Percentiles rank a stretch among this genome's conserved stretches.
phyloP scores from a whole-genome alignment of 306 rosid species.

The Glycine latifolia region DNA sequence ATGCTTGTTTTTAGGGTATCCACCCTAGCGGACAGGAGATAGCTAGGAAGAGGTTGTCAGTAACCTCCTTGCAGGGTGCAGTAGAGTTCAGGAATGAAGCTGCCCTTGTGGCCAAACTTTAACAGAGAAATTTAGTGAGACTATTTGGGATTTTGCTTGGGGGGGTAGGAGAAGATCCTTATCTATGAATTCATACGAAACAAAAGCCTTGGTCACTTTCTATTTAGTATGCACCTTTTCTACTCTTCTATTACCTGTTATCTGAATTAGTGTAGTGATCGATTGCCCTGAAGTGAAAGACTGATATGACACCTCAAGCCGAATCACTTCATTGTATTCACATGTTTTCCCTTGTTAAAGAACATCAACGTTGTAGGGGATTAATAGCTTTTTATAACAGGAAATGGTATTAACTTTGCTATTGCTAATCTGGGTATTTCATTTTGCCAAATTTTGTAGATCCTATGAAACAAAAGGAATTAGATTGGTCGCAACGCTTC shows the following conservation, averaged over 20 bases:
- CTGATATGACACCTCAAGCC: background rate
- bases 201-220: conserved; percentile 60
- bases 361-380: background rate
- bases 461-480: conserved; percentile 40
- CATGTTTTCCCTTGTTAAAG: conserved; percentile 25
- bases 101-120: conserved; percentile 64
- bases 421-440: conserved; percentile 5
- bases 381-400: background rate
- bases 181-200: conserved; percentile 67
- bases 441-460: conserved; percentile 47
- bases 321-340: conserved; percentile 12
- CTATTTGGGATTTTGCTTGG: conserved; percentile 66
- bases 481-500: conserved; percentile 63
- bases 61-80: conserved; percentile 64
- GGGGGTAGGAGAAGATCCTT: conserved; percentile 67
- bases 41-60: conserved; percentile 67
- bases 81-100: conserved; percentile 71
- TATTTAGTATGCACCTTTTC: conserved; percentile 52
- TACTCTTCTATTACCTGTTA: background rate
- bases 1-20: conserved; percentile 52
- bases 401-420: background rate
- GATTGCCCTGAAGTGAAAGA: background rate
- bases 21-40: conserved; percentile 57
- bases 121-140: conserved; percentile 70
- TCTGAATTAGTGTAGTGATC: background rate